phyloP scores from a whole-genome alignment of 768 basidiomycete species.

The Lepiota venenata region DNA sequence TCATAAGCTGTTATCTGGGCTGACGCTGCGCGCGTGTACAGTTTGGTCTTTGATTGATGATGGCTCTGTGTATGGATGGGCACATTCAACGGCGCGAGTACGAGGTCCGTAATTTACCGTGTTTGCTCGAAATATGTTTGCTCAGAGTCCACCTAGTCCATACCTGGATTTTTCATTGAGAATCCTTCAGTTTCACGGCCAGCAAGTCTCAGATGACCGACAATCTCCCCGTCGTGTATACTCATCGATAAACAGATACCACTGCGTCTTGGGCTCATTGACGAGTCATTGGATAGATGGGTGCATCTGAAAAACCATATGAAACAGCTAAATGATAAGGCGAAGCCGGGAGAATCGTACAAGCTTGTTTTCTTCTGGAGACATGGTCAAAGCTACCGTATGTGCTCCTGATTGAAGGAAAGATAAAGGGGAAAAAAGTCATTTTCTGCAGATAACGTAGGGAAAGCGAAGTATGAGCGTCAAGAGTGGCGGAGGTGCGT shows the following conservation, averaged over 20 bases:
- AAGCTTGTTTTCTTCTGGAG: slow-evolving; percentile 66
- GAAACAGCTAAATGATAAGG: slow-evolving; percentile 40
- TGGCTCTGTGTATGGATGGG: neutral
- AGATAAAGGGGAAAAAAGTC: neutral
- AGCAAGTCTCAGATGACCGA: neutral
- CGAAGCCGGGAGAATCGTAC: slow-evolving; percentile 38
- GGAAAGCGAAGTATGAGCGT: slow-evolving; percentile 52
- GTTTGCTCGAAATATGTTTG: neutral
- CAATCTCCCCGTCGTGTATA: no score
- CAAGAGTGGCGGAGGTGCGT: slow-evolving; percentile 57
- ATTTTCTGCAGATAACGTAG: slow-evolving; percentile 58
- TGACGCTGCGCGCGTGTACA: neutral
- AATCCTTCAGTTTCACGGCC: neutral
- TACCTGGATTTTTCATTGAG: neutral
- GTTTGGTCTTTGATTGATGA: neutral
- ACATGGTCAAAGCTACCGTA: slow-evolving; percentile 76
- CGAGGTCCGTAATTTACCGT: neutral
- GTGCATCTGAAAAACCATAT: slow-evolving; percentile 36
- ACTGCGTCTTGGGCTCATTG: slow-evolving; percentile 55
- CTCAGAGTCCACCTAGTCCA: neutral
- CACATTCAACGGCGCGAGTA: neutral
- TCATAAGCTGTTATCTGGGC: neutral
- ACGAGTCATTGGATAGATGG: slow-evolving; percentile 50
- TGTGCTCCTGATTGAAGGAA: slow-evolving; percentile 21
- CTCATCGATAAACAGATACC: slow-evolving; percentile 38